Evolutionary conservation across 345 rosid genomes (phyloP).

Genomic region (Pugionium dolabratum): DNA sequence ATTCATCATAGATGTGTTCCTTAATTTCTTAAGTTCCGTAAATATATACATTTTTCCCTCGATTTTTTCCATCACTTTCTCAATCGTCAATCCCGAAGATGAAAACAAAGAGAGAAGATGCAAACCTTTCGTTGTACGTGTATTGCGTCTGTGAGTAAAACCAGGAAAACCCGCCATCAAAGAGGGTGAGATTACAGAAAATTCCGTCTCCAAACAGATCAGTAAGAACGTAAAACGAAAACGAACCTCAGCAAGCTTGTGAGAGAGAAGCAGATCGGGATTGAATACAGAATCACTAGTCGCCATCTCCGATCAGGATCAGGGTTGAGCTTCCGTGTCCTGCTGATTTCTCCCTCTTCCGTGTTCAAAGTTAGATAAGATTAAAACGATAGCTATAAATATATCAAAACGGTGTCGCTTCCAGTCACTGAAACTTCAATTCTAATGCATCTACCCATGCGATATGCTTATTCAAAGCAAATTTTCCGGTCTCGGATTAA

Average conservation of each 20-base stretch:
- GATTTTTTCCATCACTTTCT: not conserved
- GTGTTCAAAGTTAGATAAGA: conserved; percentile 13
- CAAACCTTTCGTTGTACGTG: conserved; percentile 66
- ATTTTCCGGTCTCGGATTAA: not conserved
- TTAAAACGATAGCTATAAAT: conserved; percentile 2
- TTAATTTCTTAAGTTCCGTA: not conserved
- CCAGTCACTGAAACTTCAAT: conserved; percentile 12
- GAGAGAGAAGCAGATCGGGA: conserved; percentile 54
- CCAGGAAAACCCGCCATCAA: conserved; percentile 17
- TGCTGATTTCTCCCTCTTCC: conserved; percentile 5
- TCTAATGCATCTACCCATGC: conserved; percentile 3
- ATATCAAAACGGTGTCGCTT: conserved; percentile 9
- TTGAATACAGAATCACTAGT: conserved; percentile 45
- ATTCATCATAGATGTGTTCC: conserved; percentile 7
- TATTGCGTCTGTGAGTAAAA: conserved; percentile 44
- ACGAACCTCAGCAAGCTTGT: conserved; percentile 69
- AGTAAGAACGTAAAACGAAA: not conserved
- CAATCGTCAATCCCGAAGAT: not conserved
- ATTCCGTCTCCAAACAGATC: not conserved
- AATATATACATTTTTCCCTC: not conserved
- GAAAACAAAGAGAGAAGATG: not conserved
- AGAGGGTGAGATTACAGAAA: not conserved
- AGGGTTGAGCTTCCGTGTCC: conserved; percentile 15
- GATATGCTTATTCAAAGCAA: not conserved
- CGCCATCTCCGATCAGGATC: conserved; percentile 45